Evolutionary conservation across 1,284 basidiomycete genomes (phyloP), one percentile per base, ranked within the genome.

Genomic region (Austroboletus novae-zelandiae): DNA sequence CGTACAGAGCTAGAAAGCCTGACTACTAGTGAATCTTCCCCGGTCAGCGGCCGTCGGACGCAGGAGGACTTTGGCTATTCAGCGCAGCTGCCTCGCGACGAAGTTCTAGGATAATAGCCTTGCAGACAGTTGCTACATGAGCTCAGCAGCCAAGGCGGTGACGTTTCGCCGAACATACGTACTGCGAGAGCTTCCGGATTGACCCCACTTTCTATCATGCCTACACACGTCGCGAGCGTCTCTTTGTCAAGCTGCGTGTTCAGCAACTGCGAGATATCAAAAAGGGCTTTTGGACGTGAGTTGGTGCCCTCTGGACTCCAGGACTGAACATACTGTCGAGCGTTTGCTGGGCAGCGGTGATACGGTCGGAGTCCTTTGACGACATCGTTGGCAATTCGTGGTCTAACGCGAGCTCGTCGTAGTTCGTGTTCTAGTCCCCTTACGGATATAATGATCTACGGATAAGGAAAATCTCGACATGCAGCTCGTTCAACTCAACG

Each of bases 151-250:
- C 25, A 40, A 13, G 5, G 25, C 32, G 6, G 17, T 20, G 44
- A 34, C 18, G 17, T 23, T 23, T 9, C 17, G n/a, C 42, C 8
- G 18, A 18, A 15, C 17, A 78, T 27, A 27, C 84, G 55, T 63
- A 93, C 91, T 58, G 91, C 91, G 45, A 94, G 74, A 3, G 91
- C 91, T 61, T 92, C 89, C 5, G 91, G 87, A 61, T 91, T 91
- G 37, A 88, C 87, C 7, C 91, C 91, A 56, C 81, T 84, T 66
- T 94, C 91, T 61, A 94, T 89, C 80, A 94, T 82, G 51, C 82
- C 79, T 15, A 92, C 80, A 63, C 90, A 93, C 8, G 84, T 90
- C 23, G 84, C 86, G 14, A 94, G 78, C 2, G 89, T 91, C 60
- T 91, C 86, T 56, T 85, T 86, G 69, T 91, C 88, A 27, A 94